Evolutionary conservation across 2,329 filamentous ascomycete genomes (phyloP).

Genomic region (Talaromyces marneffei): DNA sequence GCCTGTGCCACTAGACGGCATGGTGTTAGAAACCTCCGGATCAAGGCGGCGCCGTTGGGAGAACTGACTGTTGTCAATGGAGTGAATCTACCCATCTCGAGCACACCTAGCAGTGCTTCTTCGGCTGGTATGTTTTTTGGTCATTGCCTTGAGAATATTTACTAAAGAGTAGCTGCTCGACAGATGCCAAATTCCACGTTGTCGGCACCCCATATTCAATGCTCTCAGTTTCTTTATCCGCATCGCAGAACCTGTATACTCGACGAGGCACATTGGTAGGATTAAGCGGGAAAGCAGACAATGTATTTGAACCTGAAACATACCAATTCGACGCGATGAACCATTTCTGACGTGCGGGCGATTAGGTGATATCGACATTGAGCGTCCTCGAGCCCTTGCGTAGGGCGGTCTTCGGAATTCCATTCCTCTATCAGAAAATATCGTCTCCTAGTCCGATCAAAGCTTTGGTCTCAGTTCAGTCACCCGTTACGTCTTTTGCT

Average conservation of each 20-base stretch:
- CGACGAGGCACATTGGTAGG: slow-evolving; percentile 85
- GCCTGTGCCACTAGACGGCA: slow-evolving; percentile 14
- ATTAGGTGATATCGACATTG: slow-evolving; percentile 77
- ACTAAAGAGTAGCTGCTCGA: not conserved
- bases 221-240: slow-evolving; percentile 84
- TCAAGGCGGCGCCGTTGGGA: slow-evolving; percentile 40
- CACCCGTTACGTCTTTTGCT: slow-evolving; percentile 77
- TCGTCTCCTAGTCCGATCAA: slow-evolving; percentile 83
- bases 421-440: slow-evolving; percentile 89
- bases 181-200: slow-evolving; percentile 93
- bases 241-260: slow-evolving; percentile 90
- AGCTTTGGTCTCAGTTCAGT: slow-evolving; percentile 81
- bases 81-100: slow-evolving; percentile 32
- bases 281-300: slow-evolving; percentile 82
- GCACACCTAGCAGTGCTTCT: slow-evolving; percentile 34
- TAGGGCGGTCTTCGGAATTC: slow-evolving; percentile 74
- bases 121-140: slow-evolving; percentile 34
- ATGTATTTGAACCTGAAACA: slow-evolving; percentile 51
- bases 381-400: slow-evolving; percentile 79
- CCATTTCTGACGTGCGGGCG: not conserved
- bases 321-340: not conserved
- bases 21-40: slow-evolving; percentile 35
- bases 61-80: slow-evolving; percentile 33
- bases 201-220: slow-evolving; percentile 88
- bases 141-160: not conserved